Percentiles rank a stretch among this genome's conserved stretches.
Evolutionary conservation across 2,329 filamentous ascomycete genomes (phyloP).

Genomic region (Metarhizium humberi): DNA sequence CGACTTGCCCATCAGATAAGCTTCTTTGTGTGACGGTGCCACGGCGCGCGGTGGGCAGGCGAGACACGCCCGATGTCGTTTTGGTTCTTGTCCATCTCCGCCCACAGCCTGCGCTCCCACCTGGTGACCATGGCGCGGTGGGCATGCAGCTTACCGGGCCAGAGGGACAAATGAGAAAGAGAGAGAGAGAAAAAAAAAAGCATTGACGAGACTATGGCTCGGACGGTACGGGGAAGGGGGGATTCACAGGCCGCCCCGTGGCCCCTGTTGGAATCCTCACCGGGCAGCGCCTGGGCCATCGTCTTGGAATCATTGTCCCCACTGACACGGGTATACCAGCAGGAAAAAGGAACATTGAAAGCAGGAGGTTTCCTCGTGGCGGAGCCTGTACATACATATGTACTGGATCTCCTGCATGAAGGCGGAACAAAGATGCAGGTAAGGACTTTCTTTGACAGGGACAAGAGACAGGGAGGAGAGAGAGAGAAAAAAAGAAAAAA

Average conservation of each 20-base stretch:
- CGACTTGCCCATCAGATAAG: neutral
- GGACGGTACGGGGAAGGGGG: too few relatives aligned
- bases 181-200: too few relatives aligned
- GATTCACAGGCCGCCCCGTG: neutral
- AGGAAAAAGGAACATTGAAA: neutral
- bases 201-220: too few relatives aligned
- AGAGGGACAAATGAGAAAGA: neutral
- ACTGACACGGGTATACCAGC: neutral
- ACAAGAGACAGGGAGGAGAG: too few relatives aligned
- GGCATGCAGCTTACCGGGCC: neutral
- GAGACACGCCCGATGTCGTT: neutral
- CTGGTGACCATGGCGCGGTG: neutral
- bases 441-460: neutral
- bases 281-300: neutral
- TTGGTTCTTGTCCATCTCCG: neutral
- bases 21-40: neutral
- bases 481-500: too few relatives aligned
- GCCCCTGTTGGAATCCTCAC: neutral
- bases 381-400: neutral
- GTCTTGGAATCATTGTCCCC: neutral
- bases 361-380: neutral
- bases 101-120: neutral
- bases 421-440: neutral
- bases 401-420: neutral
- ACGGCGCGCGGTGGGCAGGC: neutral